Evolutionary conservation across 805 yeast species (phyloP), one percentile per base, ranked within the genome.

Genomic region (Torulaspora quercuum): DNA sequence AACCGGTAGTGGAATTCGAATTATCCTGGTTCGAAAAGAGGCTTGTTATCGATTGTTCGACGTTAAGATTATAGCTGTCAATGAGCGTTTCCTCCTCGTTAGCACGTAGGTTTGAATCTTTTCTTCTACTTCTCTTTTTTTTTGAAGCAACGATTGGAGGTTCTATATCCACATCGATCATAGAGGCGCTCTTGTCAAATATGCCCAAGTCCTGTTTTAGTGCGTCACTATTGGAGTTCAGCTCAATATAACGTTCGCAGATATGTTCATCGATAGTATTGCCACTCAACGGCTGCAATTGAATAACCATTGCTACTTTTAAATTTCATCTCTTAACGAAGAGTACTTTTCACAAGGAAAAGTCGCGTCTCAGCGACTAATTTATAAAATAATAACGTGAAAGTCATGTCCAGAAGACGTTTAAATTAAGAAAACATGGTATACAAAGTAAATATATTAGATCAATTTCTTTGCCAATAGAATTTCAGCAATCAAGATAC

Each of bases 401-500:
- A n/a, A n/a, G n/a, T n/a, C n/a, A n/a, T n/a, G n/a, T n/a, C n/a
- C n/a, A n/a, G n/a, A n/a, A n/a, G n/a, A n/a, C n/a, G n/a, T n/a
- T n/a, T n/a, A n/a, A n/a, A n/a, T n/a, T n/a, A n/a, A n/a, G n/a
- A n/a, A n/a, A n/a, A n/a, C n/a, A n/a, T n/a, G 15, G 18, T 11
- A 12, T 29, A 20, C 11, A 21, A 31, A 14, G 14, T 18, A 30
- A 12, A 19, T 16, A 19, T 15, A 21, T 61, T 73, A 88, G 46
- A 90, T 73, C 49, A 86, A 64, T 43, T 76, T 73, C 68, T 82
- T 88, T 42, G 89, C 89, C 42, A 75, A 65, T 53, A 92, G 72
- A 37, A 88, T 72, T 70, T 92, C 98, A 35, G 95, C 98, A 61
- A 92, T 92, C 64, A 92, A 77, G 44, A 92, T 73, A 64, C 98